Evolutionary conservation across 2,329 filamentous ascomycete species (phyloP), one percentile per base, ranked within the genome.

Genomic region (Penicillium brasilianum): DNA sequence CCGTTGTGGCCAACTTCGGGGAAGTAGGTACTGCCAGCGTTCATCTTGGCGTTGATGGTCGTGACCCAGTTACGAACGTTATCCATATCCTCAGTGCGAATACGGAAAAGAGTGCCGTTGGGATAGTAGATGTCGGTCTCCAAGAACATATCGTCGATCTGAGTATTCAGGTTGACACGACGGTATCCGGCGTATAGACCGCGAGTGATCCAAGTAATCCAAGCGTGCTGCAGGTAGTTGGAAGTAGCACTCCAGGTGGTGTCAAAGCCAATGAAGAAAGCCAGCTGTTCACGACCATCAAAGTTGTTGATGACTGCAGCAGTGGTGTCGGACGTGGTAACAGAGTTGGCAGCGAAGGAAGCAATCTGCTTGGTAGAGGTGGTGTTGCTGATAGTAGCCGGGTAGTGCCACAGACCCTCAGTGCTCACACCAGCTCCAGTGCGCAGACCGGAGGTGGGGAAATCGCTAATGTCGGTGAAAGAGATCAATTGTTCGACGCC

Each of bases 71-170:
- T 69, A 18, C 77, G 72, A 65, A 84, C 79, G 10, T 75, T 75
- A n/a, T 77, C 72, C 64, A 87, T 65, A 69, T 87, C 84, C 7
- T 71, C 73, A 7, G 79, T 69, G 34, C 76, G 77, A 63, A 84
- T 76, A 20, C 84, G 82, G 76, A 84, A 88, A 6, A 75, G 78
- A 0, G 72, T 76, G 6, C 79, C 80, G n/a, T 66, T 65, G 1
- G 85, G 84, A 18, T 72, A 67, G 69, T 85, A 85, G 37, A 85
- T 77, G 11, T 79, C 79, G 3, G 82, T 81, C 55, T 78, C 76
- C 20, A 89, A 76, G 66, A 88, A 85, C 78, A 89, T 85, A 65
- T 89, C 87, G 66, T 89, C 87, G 34, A 88, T 82, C 68, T 87
- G 85, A 13, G 84, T 82, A 73, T 77, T 83, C 37, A 87, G 73